These are phyloP conservation scores for Grigorovia yakushimaensis DNA, from an alignment of 805 yeast species.

Conservation along the genomic window DNA sequence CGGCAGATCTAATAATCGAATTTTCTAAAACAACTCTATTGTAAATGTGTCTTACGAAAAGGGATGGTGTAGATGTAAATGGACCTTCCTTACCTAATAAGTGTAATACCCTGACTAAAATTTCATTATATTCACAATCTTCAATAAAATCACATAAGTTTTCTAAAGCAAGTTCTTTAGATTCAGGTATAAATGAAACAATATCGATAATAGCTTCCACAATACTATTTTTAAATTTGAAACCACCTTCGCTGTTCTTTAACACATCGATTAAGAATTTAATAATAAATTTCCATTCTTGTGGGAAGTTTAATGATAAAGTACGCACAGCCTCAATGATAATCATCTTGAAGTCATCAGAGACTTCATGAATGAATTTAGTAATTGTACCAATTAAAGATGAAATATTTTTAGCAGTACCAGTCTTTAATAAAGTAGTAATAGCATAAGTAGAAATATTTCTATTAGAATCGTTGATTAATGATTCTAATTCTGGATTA, in stretches of 20 bases:
- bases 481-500: constrained; percentile 74
- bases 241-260: constrained; percentile 80
- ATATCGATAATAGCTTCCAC: constrained; percentile 90
- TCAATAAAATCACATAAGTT: constrained; percentile 93
- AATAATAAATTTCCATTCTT: constrained; percentile 75
- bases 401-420: constrained; percentile 83
- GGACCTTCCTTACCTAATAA: constrained; percentile 94
- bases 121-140: constrained; percentile 93
- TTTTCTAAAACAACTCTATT: constrained; percentile 95
- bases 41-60: constrained; percentile 90
- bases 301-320: constrained; percentile 85
- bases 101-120: constrained; percentile 86
- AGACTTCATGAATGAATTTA: constrained; percentile 81
- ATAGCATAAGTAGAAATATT: constrained; percentile 94
- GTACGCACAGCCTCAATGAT: constrained; percentile 93
- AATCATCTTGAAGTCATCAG: constrained; percentile 91
- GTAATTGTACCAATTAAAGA: constrained; percentile 80
- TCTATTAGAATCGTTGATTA: constrained; percentile 82
- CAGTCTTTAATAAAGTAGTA: constrained; percentile 90
- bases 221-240: constrained; percentile 72
- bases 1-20: constrained; percentile 90
- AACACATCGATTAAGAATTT: constrained; percentile 72
- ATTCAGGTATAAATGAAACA: constrained; percentile 75
- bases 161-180: constrained; percentile 74
- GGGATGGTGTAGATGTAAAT: constrained; percentile 69